A percentile compares a stretch with the other conserved stretches of the same genome.
Conservation (phyloP, 805 yeast species). For the Wickerhamomyces hampshirensis region DNA sequence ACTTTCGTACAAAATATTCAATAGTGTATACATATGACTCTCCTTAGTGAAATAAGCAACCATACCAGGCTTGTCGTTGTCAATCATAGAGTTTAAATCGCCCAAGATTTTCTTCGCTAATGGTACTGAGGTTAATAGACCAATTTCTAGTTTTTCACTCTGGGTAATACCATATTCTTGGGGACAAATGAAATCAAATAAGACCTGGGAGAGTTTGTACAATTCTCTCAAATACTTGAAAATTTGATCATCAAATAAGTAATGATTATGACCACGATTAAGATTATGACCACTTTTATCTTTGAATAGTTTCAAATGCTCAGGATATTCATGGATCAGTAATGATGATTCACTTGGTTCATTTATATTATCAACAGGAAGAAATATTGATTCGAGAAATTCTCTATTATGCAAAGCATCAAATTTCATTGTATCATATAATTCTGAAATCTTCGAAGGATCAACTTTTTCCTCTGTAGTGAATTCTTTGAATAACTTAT, state of each 20-base stretch:
- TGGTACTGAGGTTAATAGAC: constrained; percentile 89
- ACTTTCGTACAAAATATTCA: constrained; percentile 87
- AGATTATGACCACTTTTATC: constrained; percentile 8
- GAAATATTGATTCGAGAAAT: constrained; percentile 77
- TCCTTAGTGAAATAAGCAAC: constrained; percentile 94
- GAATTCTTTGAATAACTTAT: constrained; percentile 88
- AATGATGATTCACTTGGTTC: constrained; percentile 24
- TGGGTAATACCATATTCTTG: constrained; percentile 98
- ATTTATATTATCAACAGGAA: constrained; percentile 49
- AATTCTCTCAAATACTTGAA: constrained; percentile 81
- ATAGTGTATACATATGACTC: constrained; percentile 88
- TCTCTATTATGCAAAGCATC: constrained; percentile 95
- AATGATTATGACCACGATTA: constrained; percentile 27
- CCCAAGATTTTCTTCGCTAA: constrained; percentile 79
- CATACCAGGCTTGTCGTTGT: constrained; percentile 74
- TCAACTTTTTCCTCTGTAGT: constrained; percentile 91
- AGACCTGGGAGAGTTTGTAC: constrained; percentile 82
- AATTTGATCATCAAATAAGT: constrained; percentile 73
- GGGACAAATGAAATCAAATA: constrained; percentile 96
- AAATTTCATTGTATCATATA: constrained; percentile 97
- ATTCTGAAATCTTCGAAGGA: constrained; percentile 93
- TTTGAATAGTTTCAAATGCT: constrained; percentile 24
- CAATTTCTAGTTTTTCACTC: constrained; percentile 93
- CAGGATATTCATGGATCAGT: constrained; percentile 25
- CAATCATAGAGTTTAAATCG: constrained; percentile 77